These are phyloP conservation scores for Wickerhamomyces queroliae DNA, from an alignment of 805 yeast species.

Conservation along the genomic window DNA sequence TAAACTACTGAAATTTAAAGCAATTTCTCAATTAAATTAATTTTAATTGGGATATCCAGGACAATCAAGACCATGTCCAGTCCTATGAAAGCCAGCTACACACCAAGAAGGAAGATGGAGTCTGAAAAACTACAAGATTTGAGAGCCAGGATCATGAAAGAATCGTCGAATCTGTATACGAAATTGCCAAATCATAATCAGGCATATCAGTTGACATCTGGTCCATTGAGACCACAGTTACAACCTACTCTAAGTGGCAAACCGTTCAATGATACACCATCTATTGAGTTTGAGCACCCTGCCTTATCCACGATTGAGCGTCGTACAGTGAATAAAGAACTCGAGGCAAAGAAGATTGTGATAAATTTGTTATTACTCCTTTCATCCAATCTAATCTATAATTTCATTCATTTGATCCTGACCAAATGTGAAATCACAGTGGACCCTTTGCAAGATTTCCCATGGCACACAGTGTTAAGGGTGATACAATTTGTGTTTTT, in stretches of 20 bases:
- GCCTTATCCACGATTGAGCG: slow-evolving; percentile 22
- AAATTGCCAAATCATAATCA: slow-evolving; percentile 9
- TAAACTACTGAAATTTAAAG: too few relatives aligned
- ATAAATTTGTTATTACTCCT: slow-evolving; percentile 27
- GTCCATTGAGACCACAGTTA: background rate
- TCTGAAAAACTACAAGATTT: slow-evolving; percentile 16
- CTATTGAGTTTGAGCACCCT: slow-evolving; percentile 6
- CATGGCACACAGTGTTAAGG: slow-evolving; percentile 19
- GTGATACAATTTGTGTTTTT: slow-evolving; percentile 22
- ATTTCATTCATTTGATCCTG: slow-evolving; percentile 14
- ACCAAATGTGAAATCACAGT: slow-evolving; percentile 12
- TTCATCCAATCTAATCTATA: slow-evolving; percentile 22
- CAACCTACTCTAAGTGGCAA: too few relatives aligned
- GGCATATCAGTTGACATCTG: background rate
- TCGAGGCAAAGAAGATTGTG: slow-evolving; percentile 28
- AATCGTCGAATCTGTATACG: slow-evolving; percentile 24
- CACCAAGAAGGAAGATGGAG: slow-evolving; percentile 19
- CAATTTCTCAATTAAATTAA: background rate
- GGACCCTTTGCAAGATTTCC: slow-evolving; percentile 4
- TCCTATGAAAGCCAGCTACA: slow-evolving; percentile 11
- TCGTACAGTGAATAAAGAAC: slow-evolving; percentile 36
- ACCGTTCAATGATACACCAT: background rate
- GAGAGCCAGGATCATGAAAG: slow-evolving; percentile 18
- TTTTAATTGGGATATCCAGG: background rate
- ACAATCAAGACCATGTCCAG: background rate